A percentile compares a stretch with the other conserved stretches of the same genome.
These are phyloP conservation scores for Sugiyamaella valdiviana DNA, from an alignment of 805 yeast species.

Conservation along the genomic window DNA sequence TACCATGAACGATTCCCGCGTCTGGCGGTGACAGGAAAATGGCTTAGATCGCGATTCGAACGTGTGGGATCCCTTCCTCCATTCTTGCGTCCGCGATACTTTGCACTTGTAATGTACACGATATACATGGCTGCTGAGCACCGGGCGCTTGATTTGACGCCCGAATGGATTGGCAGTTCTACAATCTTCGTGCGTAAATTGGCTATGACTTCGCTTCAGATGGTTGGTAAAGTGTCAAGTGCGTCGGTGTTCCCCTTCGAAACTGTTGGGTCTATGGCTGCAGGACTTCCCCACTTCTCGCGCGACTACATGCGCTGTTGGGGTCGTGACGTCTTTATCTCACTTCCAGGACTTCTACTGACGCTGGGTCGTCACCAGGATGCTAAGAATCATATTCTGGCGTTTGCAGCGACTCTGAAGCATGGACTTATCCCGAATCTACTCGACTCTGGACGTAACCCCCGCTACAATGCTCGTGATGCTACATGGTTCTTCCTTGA, in stretches of 20 bases:
- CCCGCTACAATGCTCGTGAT: slow-evolving; percentile 92
- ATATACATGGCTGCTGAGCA: slow-evolving; percentile 77
- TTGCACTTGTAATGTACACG: slow-evolving; percentile 72
- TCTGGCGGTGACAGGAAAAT: slow-evolving; percentile 51
- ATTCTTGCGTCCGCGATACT: slow-evolving; percentile 79
- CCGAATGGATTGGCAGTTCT: slow-evolving; percentile 48
- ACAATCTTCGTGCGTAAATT: slow-evolving; percentile 73
- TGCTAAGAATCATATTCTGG: slow-evolving; percentile 74
- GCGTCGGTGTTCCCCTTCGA: slow-evolving; percentile 68
- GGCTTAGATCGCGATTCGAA: slow-evolving; percentile 63
- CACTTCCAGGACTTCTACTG: slow-evolving; percentile 73
- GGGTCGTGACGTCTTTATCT: slow-evolving; percentile 95
- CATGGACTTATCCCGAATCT: slow-evolving; percentile 94
- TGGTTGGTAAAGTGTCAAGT: slow-evolving; percentile 67
- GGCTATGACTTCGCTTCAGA: slow-evolving; percentile 77
- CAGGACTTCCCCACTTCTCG: slow-evolving; percentile 94
- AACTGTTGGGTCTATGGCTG: slow-evolving; percentile 72
- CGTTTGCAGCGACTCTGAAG: slow-evolving; percentile 84
- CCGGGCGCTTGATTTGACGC: slow-evolving; percentile 54
- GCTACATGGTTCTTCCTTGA: slow-evolving; percentile 95
- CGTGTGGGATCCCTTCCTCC: slow-evolving; percentile 65
- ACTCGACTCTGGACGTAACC: slow-evolving; percentile 87
- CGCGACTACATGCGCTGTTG: slow-evolving; percentile 91
- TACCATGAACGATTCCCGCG: slow-evolving; percentile 44
- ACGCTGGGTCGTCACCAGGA: slow-evolving; percentile 73